phyloP scores from a whole-genome alignment of 2,329 filamentous ascomycete genomes.

The Diaporthe longicolla region DNA sequence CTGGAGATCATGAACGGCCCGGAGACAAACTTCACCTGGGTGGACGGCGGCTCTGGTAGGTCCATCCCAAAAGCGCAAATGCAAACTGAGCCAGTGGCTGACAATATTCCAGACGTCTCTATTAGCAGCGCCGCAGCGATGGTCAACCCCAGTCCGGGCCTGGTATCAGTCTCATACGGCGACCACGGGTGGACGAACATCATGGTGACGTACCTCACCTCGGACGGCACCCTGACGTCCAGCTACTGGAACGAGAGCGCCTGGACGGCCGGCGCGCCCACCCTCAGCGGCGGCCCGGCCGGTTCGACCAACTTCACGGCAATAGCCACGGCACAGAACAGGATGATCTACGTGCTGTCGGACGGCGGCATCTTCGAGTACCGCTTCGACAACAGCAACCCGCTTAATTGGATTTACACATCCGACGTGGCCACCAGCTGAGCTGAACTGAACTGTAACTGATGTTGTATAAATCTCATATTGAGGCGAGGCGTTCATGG shows the following conservation, averaged over 20 bases:
- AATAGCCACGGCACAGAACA: conserved; percentile 28
- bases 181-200: conserved; percentile 26
- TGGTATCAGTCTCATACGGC: conserved; percentile 31
- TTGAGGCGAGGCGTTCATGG: conserved; percentile 26
- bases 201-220: conserved; percentile 28
- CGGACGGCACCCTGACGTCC: conserved; percentile 11
- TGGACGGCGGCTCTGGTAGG: conserved; percentile 11
- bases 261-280: conserved; percentile 10
- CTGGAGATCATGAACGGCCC: conserved; percentile 21
- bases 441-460: conserved; percentile 6
- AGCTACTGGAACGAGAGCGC: conserved; percentile 1
- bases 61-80: not conserved
- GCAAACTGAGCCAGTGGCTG: not conserved
- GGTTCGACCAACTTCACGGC: not conserved
- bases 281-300: not conserved
- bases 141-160: conserved; percentile 27
- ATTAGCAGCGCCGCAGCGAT: not conserved
- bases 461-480: conserved; percentile 22
- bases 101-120: conserved; percentile 6
- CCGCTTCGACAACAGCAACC: conserved; percentile 3
- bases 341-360: conserved; percentile 17
- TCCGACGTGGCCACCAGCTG: conserved; percentile 17
- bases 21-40: conserved; percentile 31
- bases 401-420: conserved; percentile 23
- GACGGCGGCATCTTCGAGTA: conserved; percentile 18